These are phyloP conservation scores for Epicoccum sorghinum DNA, from an alignment of 2,329 filamentous ascomycete species.

Conservation along the genomic window DNA sequence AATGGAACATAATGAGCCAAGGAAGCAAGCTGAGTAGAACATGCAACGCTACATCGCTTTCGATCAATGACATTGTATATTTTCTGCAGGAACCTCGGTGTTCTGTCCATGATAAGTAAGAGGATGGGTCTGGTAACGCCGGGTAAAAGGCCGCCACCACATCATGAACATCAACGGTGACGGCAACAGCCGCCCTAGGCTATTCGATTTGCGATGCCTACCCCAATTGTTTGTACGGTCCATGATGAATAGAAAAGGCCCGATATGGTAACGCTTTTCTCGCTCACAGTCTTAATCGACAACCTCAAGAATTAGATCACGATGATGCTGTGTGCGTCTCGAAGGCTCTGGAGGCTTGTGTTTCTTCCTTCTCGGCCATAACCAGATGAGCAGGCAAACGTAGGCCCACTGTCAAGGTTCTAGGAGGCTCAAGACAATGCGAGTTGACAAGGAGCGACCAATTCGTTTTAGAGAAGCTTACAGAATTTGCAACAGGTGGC, in stretches of 20 bases:
- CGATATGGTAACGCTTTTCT: constrained; percentile 7
- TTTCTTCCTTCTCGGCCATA: background rate
- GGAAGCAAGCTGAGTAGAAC: background rate
- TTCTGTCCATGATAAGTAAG: too few species aligned
- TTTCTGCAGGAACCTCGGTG: too few species aligned
- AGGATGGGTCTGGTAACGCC: too few species aligned
- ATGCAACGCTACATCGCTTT: background rate
- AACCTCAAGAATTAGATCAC: background rate
- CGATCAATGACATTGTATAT: background rate
- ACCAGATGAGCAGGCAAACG: background rate
- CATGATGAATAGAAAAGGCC: constrained; percentile 12
- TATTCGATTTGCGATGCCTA: background rate
- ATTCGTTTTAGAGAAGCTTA: constrained; percentile 5
- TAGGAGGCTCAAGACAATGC: constrained; percentile 1
- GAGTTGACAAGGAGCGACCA: background rate
- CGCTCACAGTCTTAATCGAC: constrained; percentile 8
- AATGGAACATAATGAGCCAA: too few species aligned
- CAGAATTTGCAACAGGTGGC: constrained; percentile 1
- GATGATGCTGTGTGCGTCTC: constrained; percentile 15
- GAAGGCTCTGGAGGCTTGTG: constrained; percentile 5
- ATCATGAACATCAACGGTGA: background rate
- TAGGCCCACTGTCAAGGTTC: background rate
- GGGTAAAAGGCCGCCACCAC: too few species aligned
- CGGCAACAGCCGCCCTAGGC: constrained; percentile 1
- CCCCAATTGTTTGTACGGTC: background rate